Percentiles rank a stretch among this genome's conserved stretches.
Evolutionary conservation across 169 alveolate species (phyloP).

Genomic region (Eimeria nieschulzi): DNA sequence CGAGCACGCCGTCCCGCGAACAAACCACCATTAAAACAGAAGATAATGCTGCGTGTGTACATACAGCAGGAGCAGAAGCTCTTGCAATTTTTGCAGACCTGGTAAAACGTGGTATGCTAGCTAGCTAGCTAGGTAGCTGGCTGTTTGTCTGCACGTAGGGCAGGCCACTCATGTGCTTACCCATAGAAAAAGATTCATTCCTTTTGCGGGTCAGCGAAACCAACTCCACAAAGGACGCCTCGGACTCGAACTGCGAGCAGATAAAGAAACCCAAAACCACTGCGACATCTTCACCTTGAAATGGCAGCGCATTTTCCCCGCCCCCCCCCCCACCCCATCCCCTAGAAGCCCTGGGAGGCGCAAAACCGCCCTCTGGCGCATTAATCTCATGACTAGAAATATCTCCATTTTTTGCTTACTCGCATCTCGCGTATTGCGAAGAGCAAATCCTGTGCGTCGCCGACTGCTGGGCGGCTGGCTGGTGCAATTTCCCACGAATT

Average conservation of each 20-base stretch:
- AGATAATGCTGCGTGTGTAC: constrained; percentile 1
- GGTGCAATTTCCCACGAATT: neutral
- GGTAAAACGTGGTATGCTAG: neutral
- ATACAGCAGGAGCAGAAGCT: neutral
- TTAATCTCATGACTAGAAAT: no score
- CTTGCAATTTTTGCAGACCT: neutral
- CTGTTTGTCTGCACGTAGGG: neutral
- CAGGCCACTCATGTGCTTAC: neutral
- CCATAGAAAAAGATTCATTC: constrained; percentile 7
- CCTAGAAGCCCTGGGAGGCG: no score
- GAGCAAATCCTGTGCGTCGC: constrained; percentile 26
- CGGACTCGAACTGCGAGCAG: neutral
- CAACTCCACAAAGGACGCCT: constrained; percentile 12
- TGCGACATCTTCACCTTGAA: no score
- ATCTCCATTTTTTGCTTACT: neutral
- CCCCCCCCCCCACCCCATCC: no score
- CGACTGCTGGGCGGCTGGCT: neutral
- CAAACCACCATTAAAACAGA: constrained; percentile 16
- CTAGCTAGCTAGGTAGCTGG: constrained; percentile 3
- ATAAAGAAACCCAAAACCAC: neutral
- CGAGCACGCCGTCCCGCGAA: constrained; percentile 8
- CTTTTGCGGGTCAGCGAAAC: constrained; percentile 23
- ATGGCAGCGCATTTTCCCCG: no score
- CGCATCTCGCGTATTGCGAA: constrained; percentile 4
- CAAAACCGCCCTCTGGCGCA: no score